Evolutionary conservation across 345 rosid genomes (phyloP).

Genomic region (Sapria himalayana): DNA sequence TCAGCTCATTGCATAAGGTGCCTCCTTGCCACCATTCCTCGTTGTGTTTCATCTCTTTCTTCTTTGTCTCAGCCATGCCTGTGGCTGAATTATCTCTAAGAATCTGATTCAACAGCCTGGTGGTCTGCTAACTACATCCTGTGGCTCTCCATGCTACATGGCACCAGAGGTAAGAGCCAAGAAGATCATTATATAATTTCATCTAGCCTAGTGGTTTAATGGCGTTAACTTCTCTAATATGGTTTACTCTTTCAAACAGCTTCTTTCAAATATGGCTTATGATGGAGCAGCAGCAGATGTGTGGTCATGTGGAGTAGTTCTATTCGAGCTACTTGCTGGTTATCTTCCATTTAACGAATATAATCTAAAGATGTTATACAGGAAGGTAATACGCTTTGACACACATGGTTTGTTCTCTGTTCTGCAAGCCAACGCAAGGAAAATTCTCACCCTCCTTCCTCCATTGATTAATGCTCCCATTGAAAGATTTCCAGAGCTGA

Average conservation of each 20-base stretch:
- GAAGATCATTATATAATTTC: constrained; percentile 3
- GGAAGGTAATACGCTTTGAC: constrained; percentile 29
- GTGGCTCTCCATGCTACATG: constrained; percentile 82
- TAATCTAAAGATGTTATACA: constrained; percentile 44
- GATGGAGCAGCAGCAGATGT: constrained; percentile 76
- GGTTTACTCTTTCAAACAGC: constrained; percentile 20
- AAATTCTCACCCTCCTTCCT: background rate
- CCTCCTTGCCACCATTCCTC: background rate
- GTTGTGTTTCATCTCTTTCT: constrained; percentile 2
- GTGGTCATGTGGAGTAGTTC: constrained; percentile 90
- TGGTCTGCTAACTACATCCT: constrained; percentile 62
- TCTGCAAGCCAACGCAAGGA: background rate
- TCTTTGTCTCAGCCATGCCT: background rate
- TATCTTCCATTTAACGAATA: constrained; percentile 57
- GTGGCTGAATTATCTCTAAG: too few species aligned
- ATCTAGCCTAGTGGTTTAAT: constrained; percentile 3
- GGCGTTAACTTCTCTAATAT: too few species aligned
- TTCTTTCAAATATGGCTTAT: constrained; percentile 51
- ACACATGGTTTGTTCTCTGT: background rate
- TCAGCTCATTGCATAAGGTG: constrained; percentile 60
- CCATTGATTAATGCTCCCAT: constrained; percentile 1
- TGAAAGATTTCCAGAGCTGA: constrained; percentile 47
- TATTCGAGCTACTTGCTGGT: constrained; percentile 67
- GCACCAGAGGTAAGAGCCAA: constrained; percentile 61
- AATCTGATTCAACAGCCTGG: constrained; percentile 31